Evolutionary conservation across 371 early-diverging fungal species (phyloP), one percentile per base, ranked within the genome.

Genomic region (Circinella minor): DNA sequence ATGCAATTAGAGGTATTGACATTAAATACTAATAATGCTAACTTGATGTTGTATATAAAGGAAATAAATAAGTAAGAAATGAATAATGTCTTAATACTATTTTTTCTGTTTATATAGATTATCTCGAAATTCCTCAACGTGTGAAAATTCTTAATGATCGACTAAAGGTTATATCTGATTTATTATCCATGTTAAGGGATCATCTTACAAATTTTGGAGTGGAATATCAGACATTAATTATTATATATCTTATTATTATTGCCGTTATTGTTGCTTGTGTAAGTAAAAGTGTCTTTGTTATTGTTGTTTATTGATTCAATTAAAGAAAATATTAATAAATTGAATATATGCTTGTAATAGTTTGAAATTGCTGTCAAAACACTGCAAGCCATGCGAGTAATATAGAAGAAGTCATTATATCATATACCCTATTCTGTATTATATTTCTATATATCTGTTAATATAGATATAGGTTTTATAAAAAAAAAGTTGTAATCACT

Each of bases 131-230:
- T 66, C 85, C 91, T 36, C 95, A 94, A 72, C 87, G 95, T 14
- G 90, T 89, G n/a, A 90, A 94, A 69, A 84, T 95, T 36, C 69
- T 95, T 73, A 95, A 95, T 68, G 94, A 95, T 65, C 85, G 95
- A 39, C 85, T 92, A 61, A 79, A 82, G 15, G 94, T 95, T 3
- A 92, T 95, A 66, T 89, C 92, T 46, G 95, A 95, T 71, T 68
- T 95, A 67, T 73, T 95, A 62, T 92, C 92, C 46, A 94, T 95
- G 94, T 81, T 95, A 15, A 88, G 90, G 65, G 92, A 93, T 36
- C 93, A 95, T 66, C 74, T 89, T 64, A 86, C 83, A 6, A 86
- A 86, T 36, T 87, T 86, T 68, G 87, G 87, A 62, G 88, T 89
- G 64, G 87, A 83, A 60, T 88, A 87, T 71, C 87, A 88, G 55